Evolutionary conservation across 2,329 filamentous ascomycete genomes (phyloP).

Genomic region (Fusarium transvaalense): DNA sequence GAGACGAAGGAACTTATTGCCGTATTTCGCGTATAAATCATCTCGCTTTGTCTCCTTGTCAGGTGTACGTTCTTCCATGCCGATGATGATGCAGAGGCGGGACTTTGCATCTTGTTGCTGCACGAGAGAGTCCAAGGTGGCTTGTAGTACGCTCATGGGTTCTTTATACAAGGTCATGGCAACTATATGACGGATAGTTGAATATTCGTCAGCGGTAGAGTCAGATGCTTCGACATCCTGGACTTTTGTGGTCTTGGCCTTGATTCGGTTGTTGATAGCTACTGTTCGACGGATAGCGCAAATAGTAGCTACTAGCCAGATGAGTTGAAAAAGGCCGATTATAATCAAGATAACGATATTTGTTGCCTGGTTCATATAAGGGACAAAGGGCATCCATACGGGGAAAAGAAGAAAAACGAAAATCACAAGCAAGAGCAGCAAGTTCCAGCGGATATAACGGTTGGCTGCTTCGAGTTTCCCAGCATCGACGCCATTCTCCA

Average conservation of each 20-base stretch:
- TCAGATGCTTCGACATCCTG: conserved; percentile 25
- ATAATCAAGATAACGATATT: conserved; percentile 26
- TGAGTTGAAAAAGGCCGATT: conserved; percentile 30
- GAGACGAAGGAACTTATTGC: conserved; percentile 27
- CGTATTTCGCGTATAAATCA: conserved; percentile 27
- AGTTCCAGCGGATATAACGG: conserved; percentile 34
- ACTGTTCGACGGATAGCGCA: conserved; percentile 38
- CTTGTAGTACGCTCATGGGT: conserved; percentile 30
- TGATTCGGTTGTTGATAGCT: conserved; percentile 28
- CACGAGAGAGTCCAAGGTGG: conserved; percentile 30
- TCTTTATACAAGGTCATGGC: conserved; percentile 37
- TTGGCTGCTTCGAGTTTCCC: conserved; percentile 34
- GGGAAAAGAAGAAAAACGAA: conserved; percentile 34
- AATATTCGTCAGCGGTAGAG: neutral
- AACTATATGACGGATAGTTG: conserved; percentile 33
- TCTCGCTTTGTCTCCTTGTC: conserved; percentile 29
- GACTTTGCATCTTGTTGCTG: conserved; percentile 21
- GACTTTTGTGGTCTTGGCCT: conserved; percentile 1
- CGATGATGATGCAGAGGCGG: conserved; percentile 24
- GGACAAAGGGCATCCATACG: conserved; percentile 30
- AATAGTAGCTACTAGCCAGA: conserved; percentile 33
- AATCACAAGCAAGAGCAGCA: conserved; percentile 23
- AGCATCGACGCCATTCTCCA: conserved; percentile 24
- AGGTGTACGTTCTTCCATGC: conserved; percentile 32
- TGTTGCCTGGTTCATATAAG: conserved; percentile 29